phyloP scores from a whole-genome alignment of 306 rosid genomes.

The Cicer arietinum region DNA sequence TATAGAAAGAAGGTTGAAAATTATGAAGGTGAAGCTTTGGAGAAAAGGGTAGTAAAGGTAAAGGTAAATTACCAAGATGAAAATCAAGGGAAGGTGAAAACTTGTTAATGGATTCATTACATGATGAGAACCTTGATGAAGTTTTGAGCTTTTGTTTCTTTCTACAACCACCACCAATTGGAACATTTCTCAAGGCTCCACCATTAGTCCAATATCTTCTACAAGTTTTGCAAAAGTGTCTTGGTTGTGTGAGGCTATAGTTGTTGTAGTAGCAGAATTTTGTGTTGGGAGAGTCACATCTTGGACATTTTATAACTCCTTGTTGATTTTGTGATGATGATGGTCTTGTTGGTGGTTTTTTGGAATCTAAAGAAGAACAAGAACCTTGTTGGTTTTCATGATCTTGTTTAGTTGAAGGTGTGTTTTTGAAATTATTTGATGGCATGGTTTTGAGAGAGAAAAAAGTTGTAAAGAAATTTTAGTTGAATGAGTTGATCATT shows the following conservation, averaged over 20 bases:
- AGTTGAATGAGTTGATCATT: conserved; percentile 74
- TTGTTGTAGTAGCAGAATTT: conserved; percentile 98
- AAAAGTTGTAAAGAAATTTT: background rate
- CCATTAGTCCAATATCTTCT: conserved; percentile 97
- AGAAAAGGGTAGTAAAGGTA: conserved; percentile 38
- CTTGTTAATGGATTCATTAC: conserved; percentile 27
- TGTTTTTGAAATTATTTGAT: conserved; percentile 40
- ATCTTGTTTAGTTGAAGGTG: conserved; percentile 43
- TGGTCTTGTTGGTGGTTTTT: conserved; percentile 25
- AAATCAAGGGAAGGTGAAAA: conserved; percentile 77
- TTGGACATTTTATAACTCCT: conserved; percentile 62
- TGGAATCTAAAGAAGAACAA: background rate
- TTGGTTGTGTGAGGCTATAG: conserved; percentile 90
- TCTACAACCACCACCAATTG: conserved; percentile 92
- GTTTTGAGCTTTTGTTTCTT: conserved; percentile 78
- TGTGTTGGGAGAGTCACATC: conserved; percentile 92
- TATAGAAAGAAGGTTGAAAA: conserved; percentile 25
- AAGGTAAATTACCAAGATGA: conserved; percentile 56
- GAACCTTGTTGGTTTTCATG: background rate
- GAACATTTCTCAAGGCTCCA: conserved; percentile 88
- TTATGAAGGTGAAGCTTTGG: conserved; percentile 46
- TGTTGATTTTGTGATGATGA: conserved; percentile 46
- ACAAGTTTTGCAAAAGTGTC: conserved; percentile 97
- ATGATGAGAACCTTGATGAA: conserved; percentile 60
- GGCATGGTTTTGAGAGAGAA: conserved; percentile 47